Percentiles rank a stretch among this genome's conserved stretches.
phyloP scores from a whole-genome alignment of 495 filamentous ascomycete species.

The Neurospora intermedia region DNA sequence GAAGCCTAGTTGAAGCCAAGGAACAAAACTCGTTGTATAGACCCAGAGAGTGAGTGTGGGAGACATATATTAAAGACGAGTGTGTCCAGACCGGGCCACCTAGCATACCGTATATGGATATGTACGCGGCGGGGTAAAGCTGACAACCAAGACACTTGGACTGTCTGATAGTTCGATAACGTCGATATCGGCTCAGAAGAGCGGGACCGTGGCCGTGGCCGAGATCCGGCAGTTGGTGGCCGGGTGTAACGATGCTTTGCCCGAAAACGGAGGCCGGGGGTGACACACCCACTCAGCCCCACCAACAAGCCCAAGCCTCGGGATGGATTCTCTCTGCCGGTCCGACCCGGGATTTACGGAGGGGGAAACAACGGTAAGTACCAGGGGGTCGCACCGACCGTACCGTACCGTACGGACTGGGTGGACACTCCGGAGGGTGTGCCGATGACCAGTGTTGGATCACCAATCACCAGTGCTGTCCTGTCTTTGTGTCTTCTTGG shows the following conservation, averaged over 20 bases:
- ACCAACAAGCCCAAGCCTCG: background rate
- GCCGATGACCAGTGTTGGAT: background rate
- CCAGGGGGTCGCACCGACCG: background rate
- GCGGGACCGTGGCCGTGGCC: background rate
- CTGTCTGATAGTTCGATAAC: background rate
- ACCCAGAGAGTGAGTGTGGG: background rate
- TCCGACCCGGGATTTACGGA: background rate
- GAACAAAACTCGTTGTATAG: background rate
- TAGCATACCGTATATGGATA: background rate
- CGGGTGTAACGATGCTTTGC: background rate
- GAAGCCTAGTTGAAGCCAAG: background rate
- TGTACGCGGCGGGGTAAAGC: background rate
- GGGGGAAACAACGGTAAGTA: background rate
- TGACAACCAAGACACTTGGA: background rate
- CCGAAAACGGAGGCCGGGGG: background rate
- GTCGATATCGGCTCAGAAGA: background rate
- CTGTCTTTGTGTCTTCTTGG: background rate
- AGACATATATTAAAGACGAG: background rate
- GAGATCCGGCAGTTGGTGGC: background rate
- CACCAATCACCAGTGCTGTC: background rate
- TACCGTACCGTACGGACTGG: background rate
- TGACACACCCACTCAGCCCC: background rate
- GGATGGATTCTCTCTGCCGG: background rate
- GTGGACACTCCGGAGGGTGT: background rate
- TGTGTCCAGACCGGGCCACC: background rate